phyloP scores from a whole-genome alignment of 208 protist species.

The Leishmania tarentolae region DNA sequence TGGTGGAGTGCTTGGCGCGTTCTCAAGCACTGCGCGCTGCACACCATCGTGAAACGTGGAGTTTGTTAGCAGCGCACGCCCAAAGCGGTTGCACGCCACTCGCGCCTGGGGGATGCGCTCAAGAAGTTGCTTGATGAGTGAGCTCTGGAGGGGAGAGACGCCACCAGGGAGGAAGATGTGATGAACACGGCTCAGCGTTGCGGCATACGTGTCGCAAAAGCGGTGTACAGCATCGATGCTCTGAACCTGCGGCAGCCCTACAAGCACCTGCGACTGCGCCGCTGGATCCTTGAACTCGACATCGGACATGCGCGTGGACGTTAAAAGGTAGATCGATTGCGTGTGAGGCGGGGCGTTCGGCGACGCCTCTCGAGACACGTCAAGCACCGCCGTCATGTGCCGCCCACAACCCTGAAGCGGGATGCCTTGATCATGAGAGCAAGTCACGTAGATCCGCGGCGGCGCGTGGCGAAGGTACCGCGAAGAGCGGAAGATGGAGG shows the following conservation, averaged over 20 bases:
- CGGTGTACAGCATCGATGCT: constrained; percentile 35
- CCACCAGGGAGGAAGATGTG: constrained; percentile 56
- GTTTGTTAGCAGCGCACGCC: constrained; percentile 62
- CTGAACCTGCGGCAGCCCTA: constrained; percentile 57
- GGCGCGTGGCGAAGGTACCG: constrained; percentile 73
- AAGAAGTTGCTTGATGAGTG: constrained; percentile 44
- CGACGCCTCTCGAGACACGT: constrained; percentile 26
- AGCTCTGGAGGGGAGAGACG: constrained; percentile 37
- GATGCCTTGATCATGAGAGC: constrained; percentile 25
- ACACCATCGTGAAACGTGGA: constrained; percentile 66
- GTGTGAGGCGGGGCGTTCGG: constrained; percentile 40
- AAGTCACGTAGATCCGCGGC: constrained; percentile 73
- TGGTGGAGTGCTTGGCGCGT: constrained; percentile 21
- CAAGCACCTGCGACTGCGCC: constrained; percentile 41
- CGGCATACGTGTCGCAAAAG: constrained; percentile 50
- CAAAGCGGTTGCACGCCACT: constrained; percentile 58
- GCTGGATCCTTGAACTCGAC: constrained; percentile 36
- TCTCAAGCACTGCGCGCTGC: constrained; percentile 47
- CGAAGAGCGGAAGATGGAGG: constrained; percentile 12
- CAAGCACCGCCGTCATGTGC: constrained; percentile 67
- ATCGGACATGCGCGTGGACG: constrained; percentile 53
- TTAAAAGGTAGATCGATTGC: constrained; percentile 60
- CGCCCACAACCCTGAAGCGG: constrained; percentile 25
- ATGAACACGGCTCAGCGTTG: constrained; percentile 42
- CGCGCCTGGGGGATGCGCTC: constrained; percentile 40